Percentiles rank a stretch among this genome's conserved stretches.
These are phyloP conservation scores for Nitzschia sp. DNA, from an alignment of 108 stramenopile species.

Conservation along the genomic window DNA sequence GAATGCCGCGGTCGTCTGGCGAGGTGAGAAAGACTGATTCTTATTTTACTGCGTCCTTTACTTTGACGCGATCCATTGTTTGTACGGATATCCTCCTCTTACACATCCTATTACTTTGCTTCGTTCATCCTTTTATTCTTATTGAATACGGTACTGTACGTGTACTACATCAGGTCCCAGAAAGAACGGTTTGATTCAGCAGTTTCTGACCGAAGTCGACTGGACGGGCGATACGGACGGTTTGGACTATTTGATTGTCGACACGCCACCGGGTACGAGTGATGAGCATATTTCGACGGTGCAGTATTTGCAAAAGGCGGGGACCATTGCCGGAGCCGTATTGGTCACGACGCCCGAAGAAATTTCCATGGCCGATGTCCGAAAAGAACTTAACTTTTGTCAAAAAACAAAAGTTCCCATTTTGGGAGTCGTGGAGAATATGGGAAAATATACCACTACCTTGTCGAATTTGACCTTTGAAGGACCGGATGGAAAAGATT, in stretches of 20 bases:
- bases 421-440: conserved; percentile 98
- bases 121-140: too few species aligned
- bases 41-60: not conserved
- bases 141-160: too few species aligned
- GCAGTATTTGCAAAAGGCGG: conserved; percentile 91
- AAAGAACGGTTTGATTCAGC: conserved; percentile 99
- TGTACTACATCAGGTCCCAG: conserved; percentile 86
- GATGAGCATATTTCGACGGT: conserved; percentile 99
- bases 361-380: conserved; percentile 96
- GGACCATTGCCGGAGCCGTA: conserved; percentile 80
- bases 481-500: conserved; percentile 33
- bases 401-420: conserved; percentile 92
- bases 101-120: too few species aligned
- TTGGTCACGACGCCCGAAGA: conserved; percentile 99
- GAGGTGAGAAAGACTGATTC: conserved; percentile 43
- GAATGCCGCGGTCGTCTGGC: conserved; percentile 94
- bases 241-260: conserved; percentile 96
- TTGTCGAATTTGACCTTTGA: conserved; percentile 66
- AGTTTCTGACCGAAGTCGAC: conserved; percentile 95
- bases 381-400: conserved; percentile 99
- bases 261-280: conserved; percentile 99
- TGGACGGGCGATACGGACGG: conserved; percentile 83
- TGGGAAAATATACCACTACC: conserved; percentile 79
- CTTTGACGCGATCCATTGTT: too few species aligned
- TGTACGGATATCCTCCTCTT: too few species aligned